Evolutionary conservation across 208 protist species (phyloP), one percentile per base, ranked within the genome.

Genomic region (Strigomonas galati): DNA sequence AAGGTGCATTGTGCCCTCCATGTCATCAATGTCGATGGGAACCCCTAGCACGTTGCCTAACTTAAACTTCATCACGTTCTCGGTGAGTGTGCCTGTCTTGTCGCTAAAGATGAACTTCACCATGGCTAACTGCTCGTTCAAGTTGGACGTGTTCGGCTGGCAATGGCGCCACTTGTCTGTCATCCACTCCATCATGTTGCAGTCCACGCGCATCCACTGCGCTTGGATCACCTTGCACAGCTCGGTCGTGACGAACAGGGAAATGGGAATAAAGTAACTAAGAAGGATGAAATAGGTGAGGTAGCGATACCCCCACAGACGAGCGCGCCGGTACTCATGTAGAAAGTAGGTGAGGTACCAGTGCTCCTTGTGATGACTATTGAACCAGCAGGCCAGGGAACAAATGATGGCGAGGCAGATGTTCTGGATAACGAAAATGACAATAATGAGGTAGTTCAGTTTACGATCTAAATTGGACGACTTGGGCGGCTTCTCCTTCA

Each of bases 31-130:
- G 60, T 78, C 69, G 65, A 97, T 79, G 10, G 59, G 35, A 28
- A 77, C 53, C 28, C 88, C 87, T n/a, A 84, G 69, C 28, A 92
- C 80, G 56, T 91, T 85, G 44, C 88, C 84, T 5, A 55, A 57
- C 55, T 88, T 90, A 66, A 89, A 97, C 61, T 83, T 76, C 94
- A 98, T 97, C 1, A 88, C 74, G 64, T 97, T 97, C 74, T 97
- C 87, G 28, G 94, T 97, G 14, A 97, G 78, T 12, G 91, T 97
- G n/a, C 91, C 94, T 0, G 94, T 97, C 67, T 97, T 97, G 75
- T 97, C 94, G 21, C 74, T 90, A 67, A 97, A 97, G 59, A 97
- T 97, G 68, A 89, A 93, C 54, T 81, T 74, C 53, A 97, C 79
- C 75, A 95, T 79, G 10, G 84, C 83, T 17, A 97, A 78, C 75